Base-by-base conservation (phyloP, 805 yeast genomes). In the Cyberlindnera mississippiensis region DNA sequence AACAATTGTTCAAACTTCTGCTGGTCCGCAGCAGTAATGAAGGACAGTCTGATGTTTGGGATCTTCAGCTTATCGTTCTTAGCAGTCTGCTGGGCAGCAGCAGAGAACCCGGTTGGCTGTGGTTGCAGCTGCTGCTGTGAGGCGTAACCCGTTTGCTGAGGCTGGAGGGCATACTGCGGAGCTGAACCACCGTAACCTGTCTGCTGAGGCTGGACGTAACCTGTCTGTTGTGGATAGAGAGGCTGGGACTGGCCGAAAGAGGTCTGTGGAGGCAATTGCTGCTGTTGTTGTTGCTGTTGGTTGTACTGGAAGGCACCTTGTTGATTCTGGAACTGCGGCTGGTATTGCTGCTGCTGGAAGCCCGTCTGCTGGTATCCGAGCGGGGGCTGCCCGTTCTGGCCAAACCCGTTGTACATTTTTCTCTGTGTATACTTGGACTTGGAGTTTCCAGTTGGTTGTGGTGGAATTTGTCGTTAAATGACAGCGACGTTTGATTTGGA, bases 11-110 rank as follows among this genome's bases (percentile, higher is more conserved):
- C 96, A 59, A 85, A 91, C 60, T 86, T 84, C 44, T 76, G 75
- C 67, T 91, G 98, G 61, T 91, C 97, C 27, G 76, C 78, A 18
- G 85, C 82, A 3, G 95, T 79, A 48, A 91, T 78, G 60, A 91
- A 91, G 10, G 96, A 80, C 39, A 91, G 70, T 51, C 97, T 76
- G 46, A 86, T 85, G 50, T 68, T 68, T 33, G 93, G 93, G 48
- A 85, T 79, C 56, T 80, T 80, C 48, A 85, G 54, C 14, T 72
- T 79, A 30, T 64, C 71, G 57, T 81, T 79, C 53, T 77, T 78
- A 15, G 69, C 67, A 30, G 46, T 42, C 19, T 48, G 41, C 31
- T 54, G 52, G 26, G 60, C 48, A 28, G 62, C 57, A 19, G 57
- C 50, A 44, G 51, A 61, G 57, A 63, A 69, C 1, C 73, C 75